Evolutionary conservation across 73 alveolate species (phyloP), one percentile per base, ranked within the genome.

Genomic region (Durusdinium trenchii): DNA sequence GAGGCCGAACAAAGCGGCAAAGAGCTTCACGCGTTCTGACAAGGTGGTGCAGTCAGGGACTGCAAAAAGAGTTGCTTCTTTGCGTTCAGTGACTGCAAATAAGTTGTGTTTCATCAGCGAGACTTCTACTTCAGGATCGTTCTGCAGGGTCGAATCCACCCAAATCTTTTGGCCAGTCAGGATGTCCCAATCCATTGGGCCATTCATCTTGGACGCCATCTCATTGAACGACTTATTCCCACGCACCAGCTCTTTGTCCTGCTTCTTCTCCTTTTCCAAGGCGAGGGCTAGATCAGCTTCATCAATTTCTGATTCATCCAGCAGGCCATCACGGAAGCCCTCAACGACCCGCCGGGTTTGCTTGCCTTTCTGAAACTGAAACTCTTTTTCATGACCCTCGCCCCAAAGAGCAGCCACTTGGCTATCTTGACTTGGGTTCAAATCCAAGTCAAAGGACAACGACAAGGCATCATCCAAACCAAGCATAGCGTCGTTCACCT

Each of bases 11-110:
- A 26, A 52, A 43, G 86, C 86, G 42, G 61, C 57, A 76, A 76
- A 76, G 3, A 76, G 62, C 86, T 40, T 40, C 43, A 40, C 86
- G 42, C 86, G 7, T 76, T 76, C 86, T 43, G 86, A 60, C 86
- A 76, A 43, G 86, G 16, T 76, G 86, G 86, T 60, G 38, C 61
- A 52, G 45, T 76, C 86, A 52, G 40, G 40, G 62, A 76, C 86
- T 36, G 45, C 26, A 36, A 76, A 43, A 18, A 26, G 7, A 45
- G 40, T 60, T 76, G 86, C 86, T 36, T 73, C 40, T 73, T 14
- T 73, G 35, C 84, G 84, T 30, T 73, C 84, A 47, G 35, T 14
- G 9, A 51, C 40, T 36, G 35, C 40, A 20, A 51, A 9, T 47
- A 73, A 2, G 84, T 73, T 73, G 50, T 36, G 40, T 35, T 40